These are phyloP conservation scores for Hura crepitans DNA, from an alignment of 441 rosid species.

Conservation along the genomic window DNA sequence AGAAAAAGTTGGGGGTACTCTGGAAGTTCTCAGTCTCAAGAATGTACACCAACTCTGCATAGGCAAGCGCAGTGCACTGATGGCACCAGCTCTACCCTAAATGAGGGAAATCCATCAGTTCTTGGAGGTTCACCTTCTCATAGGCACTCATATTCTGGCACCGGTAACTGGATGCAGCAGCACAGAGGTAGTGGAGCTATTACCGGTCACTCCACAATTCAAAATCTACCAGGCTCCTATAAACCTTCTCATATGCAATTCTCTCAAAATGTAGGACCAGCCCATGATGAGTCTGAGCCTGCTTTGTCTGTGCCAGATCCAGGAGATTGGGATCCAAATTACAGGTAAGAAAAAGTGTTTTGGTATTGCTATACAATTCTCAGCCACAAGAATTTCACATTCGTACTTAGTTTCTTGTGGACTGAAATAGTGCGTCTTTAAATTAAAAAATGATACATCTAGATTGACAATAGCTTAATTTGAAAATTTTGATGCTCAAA, in stretches of 20 bases:
- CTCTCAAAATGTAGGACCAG: conserved; percentile 40
- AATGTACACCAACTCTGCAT: conserved; percentile 49
- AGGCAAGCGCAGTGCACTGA: conserved; percentile 72
- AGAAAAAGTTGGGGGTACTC: conserved; percentile 77
- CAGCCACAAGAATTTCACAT: not conserved
- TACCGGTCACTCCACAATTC: conserved; percentile 43
- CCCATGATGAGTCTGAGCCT: conserved; percentile 52
- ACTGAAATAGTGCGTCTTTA: not conserved
- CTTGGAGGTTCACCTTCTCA: conserved; percentile 50
- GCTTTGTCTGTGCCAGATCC: conserved; percentile 75
- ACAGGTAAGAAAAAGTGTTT: conserved; percentile 50
- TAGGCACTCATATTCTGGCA: conserved; percentile 47
- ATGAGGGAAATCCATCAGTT: conserved; percentile 53
- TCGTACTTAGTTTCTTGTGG: not conserved
- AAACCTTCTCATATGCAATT: conserved; percentile 38
- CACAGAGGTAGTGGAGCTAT: conserved; percentile 49
- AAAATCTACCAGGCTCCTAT: conserved; percentile 47
- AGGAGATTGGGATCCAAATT: conserved; percentile 99
- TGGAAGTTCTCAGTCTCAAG: conserved; percentile 77
- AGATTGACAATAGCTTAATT: not conserved
- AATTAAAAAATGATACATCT: not conserved
- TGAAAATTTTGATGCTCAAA: not conserved
- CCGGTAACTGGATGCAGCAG: conserved; percentile 53
- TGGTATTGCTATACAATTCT: not conserved
- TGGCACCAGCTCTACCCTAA: conserved; percentile 42